Evolutionary conservation across 768 basidiomycete genomes (phyloP).

Genomic region (Cystofilobasidium capitatum): DNA sequence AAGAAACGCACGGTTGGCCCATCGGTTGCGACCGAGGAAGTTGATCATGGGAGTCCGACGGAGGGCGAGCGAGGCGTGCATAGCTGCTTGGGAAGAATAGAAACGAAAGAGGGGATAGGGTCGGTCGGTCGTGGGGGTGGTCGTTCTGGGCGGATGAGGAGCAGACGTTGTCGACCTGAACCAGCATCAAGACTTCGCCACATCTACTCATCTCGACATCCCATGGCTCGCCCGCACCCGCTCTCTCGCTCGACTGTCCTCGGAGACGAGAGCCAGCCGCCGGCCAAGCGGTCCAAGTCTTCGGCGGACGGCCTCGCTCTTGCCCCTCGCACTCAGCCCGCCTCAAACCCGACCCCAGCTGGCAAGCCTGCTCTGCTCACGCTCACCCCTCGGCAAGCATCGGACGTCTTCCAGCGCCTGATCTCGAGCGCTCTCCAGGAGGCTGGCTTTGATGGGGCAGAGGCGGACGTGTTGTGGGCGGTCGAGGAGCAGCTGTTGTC

Average conservation of each 20-base stretch:
- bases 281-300: not conserved
- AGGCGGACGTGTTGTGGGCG: not conserved
- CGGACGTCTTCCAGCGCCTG: not conserved
- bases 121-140: not conserved
- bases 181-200: not conserved
- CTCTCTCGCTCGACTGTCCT: not conserved
- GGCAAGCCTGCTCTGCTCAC: not conserved
- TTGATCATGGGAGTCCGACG: not conserved
- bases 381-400: not conserved
- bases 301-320: not conserved
- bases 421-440: not conserved
- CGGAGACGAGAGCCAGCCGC: not conserved
- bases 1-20: not conserved
- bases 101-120: not conserved
- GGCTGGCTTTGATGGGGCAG: not conserved
- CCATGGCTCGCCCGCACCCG: not conserved
- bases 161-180: not conserved
- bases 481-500: not conserved
- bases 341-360: too few species aligned
- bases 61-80: constrained; percentile 2
- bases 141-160: too few species aligned
- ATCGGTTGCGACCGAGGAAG: not conserved
- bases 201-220: not conserved
- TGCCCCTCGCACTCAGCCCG: not conserved
- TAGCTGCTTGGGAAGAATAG: not conserved